A percentile compares a stretch with the other conserved stretches of the same genome.
These are phyloP conservation scores for Penicillium mononematosum DNA, from an alignment of 495 filamentous ascomycete species.

Conservation along the genomic window DNA sequence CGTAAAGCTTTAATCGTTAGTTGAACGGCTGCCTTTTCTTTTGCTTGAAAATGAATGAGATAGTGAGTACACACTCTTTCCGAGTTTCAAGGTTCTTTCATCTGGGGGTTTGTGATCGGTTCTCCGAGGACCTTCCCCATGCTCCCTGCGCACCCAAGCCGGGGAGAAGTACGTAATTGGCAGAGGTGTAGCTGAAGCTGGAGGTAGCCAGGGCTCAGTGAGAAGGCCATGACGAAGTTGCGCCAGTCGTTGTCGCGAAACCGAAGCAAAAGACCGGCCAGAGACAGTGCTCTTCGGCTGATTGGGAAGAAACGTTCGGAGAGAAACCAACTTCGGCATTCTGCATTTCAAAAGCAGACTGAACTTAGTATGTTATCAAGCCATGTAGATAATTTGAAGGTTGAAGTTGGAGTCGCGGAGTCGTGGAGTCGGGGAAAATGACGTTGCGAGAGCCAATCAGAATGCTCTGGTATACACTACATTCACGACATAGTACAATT, in stretches of 20 bases:
- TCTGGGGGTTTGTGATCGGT: conserved; percentile 56
- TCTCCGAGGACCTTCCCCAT: conserved; percentile 18
- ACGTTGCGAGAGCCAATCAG: conserved; percentile 24
- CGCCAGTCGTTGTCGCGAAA: conserved; percentile 28
- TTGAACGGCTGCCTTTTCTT: background rate
- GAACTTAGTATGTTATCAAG: conserved; percentile 12
- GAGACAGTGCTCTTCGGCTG: conserved; percentile 8
- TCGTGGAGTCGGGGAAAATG: conserved; percentile 12
- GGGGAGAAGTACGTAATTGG: conserved; percentile 30
- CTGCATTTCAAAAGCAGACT: conserved; percentile 15
- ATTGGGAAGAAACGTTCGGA: conserved; percentile 15
- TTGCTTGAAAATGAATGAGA: background rate
- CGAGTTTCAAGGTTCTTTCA: conserved; percentile 83
- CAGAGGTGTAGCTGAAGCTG: conserved; percentile 18
- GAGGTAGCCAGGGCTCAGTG: conserved; percentile 30
- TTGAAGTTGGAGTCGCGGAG: conserved; percentile 6
- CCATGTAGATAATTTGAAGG: conserved; percentile 12
- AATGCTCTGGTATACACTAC: conserved; percentile 17
- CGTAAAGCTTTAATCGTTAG: conserved; percentile 62
- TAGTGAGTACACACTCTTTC: conserved; percentile 65
- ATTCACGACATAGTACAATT: too few species aligned
- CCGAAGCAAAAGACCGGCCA: conserved; percentile 29
- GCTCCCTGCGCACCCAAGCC: conserved; percentile 12
- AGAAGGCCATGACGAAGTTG: conserved; percentile 35
- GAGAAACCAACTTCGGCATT: conserved; percentile 39